Base-by-base conservation (phyloP, 768 basidiomycete genomes). In the Lactarius sp. region DNA sequence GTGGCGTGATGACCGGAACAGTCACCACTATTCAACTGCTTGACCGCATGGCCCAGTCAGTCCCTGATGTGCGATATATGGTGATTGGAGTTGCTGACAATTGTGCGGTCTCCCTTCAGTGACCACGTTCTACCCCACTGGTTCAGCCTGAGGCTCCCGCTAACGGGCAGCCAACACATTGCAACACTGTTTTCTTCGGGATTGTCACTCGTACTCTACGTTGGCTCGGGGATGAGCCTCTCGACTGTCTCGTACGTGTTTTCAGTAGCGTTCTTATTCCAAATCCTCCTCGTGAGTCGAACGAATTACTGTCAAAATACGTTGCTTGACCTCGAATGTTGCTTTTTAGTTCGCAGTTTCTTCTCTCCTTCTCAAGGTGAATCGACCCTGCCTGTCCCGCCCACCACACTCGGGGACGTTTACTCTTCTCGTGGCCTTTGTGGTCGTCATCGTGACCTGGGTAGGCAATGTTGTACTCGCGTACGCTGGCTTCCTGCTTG, bases 191-290 rank as follows among this genome's bases (percentile, higher is more conserved):
- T 52, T 31, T 57, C 67, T 20, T 52, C 62, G 5, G 67, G 50
- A 22, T 22, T 66, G 3, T 62, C 67, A 7, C 59, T 68, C 22
- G 20, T 68, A 51, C 67, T 68, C 20, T 68, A 58, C 12, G 56
- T 61, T n/a, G 67, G 58, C 12, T 68, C 67, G 4, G 67, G 67
- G 6, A 60, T 68, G 65, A 68, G 56, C 47, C 56, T 68, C 18
- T 55, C 49, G 27, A 67, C 61, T 2, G 62, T 64, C 16, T 68
- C 67, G n/a, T 68, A 63, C 12, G 59, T 66, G 8, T 68, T 68
- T 51, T 68, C 67, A 4, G 51, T 68, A n/a, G 52, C 67, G 4
- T 68, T 68, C 14, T 61, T 68, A 47, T 66, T 63, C n/a, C 61
- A 62, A 18, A 44, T 68, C 13, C 22, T 68, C 39, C 59, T 66